Conservation (phyloP, 2,329 filamentous ascomycete genomes). For the Aphanocladium album region DNA sequence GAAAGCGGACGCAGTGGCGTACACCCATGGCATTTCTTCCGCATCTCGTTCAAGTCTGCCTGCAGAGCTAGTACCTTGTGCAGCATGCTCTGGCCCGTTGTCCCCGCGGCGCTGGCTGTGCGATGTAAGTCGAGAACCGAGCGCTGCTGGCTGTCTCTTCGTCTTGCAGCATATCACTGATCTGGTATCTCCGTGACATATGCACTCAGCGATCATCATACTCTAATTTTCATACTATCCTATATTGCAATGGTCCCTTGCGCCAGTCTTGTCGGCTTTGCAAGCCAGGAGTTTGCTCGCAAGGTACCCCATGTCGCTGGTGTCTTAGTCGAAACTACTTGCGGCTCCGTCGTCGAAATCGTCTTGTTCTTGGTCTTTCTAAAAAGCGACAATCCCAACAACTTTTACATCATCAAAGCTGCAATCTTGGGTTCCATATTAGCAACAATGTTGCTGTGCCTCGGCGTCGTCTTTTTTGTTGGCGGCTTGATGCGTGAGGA, state of each 20-base stretch:
- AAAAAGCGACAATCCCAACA: slow-evolving; percentile 26
- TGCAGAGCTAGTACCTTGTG: slow-evolving; percentile 41
- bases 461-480: slow-evolving; percentile 75
- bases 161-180: slow-evolving; percentile 4
- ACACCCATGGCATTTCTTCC: slow-evolving; percentile 38
- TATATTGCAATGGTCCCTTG: slow-evolving; percentile 49
- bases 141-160: too few species aligned
- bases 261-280: slow-evolving; percentile 46
- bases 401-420: slow-evolving; percentile 71
- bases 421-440: slow-evolving; percentile 80
- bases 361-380: slow-evolving; percentile 77
- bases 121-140: slow-evolving; percentile 23
- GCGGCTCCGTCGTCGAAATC: slow-evolving; percentile 75
- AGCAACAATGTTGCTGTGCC: slow-evolving; percentile 73
- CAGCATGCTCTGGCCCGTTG: slow-evolving; percentile 47
- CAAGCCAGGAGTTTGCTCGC: slow-evolving; percentile 65
- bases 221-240: slow-evolving; percentile 42
- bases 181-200: slow-evolving; percentile 22
- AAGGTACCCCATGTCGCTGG: slow-evolving; percentile 72
- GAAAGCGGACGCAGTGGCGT: slow-evolving; percentile 43
- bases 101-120: slow-evolving; percentile 43
- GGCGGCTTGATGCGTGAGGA: slow-evolving; percentile 65
- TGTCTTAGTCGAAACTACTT: slow-evolving; percentile 56
- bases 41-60: slow-evolving; percentile 39
- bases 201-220: slow-evolving; percentile 30